Percentiles rank a stretch among this genome's conserved stretches.
phyloP scores from a whole-genome alignment of 2,329 filamentous ascomycete species.

The Bipolaris victoriae region DNA sequence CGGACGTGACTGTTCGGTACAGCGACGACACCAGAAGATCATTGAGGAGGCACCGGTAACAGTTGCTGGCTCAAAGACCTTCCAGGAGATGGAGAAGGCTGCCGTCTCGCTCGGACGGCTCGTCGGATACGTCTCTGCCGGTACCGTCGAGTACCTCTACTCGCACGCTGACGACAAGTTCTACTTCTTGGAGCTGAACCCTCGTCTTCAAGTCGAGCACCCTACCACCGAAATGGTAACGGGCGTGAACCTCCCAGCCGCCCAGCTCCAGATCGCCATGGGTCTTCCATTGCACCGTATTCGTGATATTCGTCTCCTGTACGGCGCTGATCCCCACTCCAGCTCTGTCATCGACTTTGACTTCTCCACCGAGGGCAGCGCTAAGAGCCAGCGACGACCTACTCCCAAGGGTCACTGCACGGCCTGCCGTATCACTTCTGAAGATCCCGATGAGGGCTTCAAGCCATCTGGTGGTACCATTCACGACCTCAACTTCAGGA shows the following conservation, averaged over 20 bases:
- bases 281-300: constrained; percentile 95
- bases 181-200: constrained; percentile 98
- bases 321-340: constrained; percentile 90
- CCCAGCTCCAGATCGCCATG: constrained; percentile 98
- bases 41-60: constrained; percentile 99
- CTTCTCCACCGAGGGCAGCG: constrained; percentile 85
- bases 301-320: constrained; percentile 92
- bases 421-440: constrained; percentile 97
- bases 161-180: constrained; percentile 98
- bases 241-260: constrained; percentile 94
- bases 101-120: constrained; percentile 91
- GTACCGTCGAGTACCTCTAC: constrained; percentile 98
- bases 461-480: constrained; percentile 99
- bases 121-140: constrained; percentile 97
- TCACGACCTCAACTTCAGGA: constrained; percentile 98
- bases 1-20: constrained; percentile 97
- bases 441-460: constrained; percentile 98
- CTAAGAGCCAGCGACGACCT: constrained; percentile 84
- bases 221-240: constrained; percentile 99
- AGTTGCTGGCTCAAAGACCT: constrained; percentile 86
- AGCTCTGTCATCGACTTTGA: constrained; percentile 92
- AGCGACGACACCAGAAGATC: constrained; percentile 98
- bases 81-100: constrained; percentile 95
- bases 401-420: constrained; percentile 96
- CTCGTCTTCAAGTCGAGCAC: constrained; percentile 98